Conservation (phyloP, 176 grass and related monocot species). For the Miscanthus lutarioriparius region DNA sequence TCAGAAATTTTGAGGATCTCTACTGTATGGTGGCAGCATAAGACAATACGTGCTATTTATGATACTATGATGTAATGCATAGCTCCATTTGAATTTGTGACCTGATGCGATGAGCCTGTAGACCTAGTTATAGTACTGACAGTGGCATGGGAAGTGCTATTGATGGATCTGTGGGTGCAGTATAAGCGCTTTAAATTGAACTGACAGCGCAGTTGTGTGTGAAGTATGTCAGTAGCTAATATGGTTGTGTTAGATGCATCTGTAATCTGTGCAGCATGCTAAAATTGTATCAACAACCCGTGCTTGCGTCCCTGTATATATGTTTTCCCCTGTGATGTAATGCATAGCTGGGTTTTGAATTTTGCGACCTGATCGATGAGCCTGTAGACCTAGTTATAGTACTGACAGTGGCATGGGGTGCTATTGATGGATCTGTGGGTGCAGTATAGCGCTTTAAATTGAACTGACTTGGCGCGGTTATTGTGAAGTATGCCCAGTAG, state of each 20-base stretch:
- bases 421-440: background rate
- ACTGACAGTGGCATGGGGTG: background rate
- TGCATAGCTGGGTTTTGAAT: background rate
- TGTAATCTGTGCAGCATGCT: too few relatives aligned
- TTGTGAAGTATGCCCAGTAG: background rate
- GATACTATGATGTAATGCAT: background rate
- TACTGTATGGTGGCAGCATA: too few relatives aligned
- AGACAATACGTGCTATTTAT: background rate
- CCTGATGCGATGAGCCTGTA: background rate
- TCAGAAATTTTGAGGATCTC: background rate
- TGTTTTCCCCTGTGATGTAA: too few relatives aligned
- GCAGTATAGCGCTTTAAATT: background rate
- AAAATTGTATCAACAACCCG: too few relatives aligned
- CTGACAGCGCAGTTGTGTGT: too few relatives aligned
- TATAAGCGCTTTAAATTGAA: too few relatives aligned
- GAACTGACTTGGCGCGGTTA: too few relatives aligned
- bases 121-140: background rate
- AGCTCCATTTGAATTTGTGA: background rate
- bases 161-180: too few relatives aligned
- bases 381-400: background rate
- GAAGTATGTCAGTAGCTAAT: too few relatives aligned
- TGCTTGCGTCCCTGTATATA: too few relatives aligned
- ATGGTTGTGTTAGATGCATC: too few relatives aligned
- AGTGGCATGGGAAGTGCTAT: too few relatives aligned
- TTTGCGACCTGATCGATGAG: background rate